Percentiles rank a stretch among this genome's conserved stretches.
phyloP scores from a whole-genome alignment of 306 rosid genomes.

The Rosa persica region DNA sequence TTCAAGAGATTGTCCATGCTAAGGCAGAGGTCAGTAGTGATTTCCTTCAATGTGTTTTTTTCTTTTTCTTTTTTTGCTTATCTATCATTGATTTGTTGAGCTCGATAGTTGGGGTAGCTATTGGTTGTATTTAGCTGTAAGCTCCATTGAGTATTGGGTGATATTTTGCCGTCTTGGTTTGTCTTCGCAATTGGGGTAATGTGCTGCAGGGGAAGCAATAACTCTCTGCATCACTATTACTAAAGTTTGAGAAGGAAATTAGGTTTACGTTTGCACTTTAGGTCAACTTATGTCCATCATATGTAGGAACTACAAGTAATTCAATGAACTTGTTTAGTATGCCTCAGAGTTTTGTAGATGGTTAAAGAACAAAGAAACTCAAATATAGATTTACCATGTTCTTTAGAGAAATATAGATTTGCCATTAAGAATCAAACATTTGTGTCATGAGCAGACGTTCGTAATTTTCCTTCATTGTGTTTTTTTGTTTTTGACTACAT shows the following conservation, averaged over 20 bases:
- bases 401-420: not conserved
- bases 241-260: not conserved
- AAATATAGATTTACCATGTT: not conserved
- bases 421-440: not conserved
- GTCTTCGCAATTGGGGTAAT: too few relatives aligned
- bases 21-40: slow-evolving; percentile 67
- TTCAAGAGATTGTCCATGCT: slow-evolving; percentile 76
- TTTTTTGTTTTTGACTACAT: not conserved
- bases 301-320: not conserved
- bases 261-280: not conserved
- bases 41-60: too few relatives aligned
- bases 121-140: not conserved
- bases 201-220: not conserved
- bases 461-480: not conserved
- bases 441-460: not conserved
- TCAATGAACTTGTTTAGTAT: not conserved
- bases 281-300: not conserved
- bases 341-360: not conserved
- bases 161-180: not conserved
- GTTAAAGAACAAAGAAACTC: not conserved
- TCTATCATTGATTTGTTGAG: not conserved
- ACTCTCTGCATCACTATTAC: not conserved
- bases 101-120: not conserved
- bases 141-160: not conserved
- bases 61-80: not conserved